A percentile compares a stretch with the other conserved stretches of the same genome.
These are phyloP conservation scores for Entoloma clypeatum DNA, from an alignment of 1,284 basidiomycete species.

Conservation along the genomic window DNA sequence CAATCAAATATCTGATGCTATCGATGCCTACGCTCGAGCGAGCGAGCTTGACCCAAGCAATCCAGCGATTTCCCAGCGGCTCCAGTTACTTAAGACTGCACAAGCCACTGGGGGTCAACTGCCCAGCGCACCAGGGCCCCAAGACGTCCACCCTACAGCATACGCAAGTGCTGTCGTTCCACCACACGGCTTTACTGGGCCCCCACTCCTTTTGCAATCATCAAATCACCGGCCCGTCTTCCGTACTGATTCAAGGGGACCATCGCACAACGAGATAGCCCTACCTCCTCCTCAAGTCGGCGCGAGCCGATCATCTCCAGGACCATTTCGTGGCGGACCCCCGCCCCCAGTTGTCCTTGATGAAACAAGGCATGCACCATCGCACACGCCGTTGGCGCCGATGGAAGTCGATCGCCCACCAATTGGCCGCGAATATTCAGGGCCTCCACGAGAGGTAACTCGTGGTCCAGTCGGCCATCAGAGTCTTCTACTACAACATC, in stretches of 20 bases:
- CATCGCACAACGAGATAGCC: slow-evolving; percentile 53
- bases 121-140: slow-evolving; percentile 82
- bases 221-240: slow-evolving; percentile 53
- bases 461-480: slow-evolving; percentile 52
- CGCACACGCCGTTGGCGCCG: slow-evolving; percentile 71
- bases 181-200: slow-evolving; percentile 59
- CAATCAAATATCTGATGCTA: slow-evolving; percentile 98
- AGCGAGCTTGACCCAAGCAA: slow-evolving; percentile 87
- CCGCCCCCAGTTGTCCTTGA: slow-evolving; percentile 76
- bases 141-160: slow-evolving; percentile 93
- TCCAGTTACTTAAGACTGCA: slow-evolving; percentile 76
- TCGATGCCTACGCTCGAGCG: slow-evolving; percentile 94
- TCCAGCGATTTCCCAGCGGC: slow-evolving; percentile 70
- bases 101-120: slow-evolving; percentile 77
- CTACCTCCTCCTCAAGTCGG: slow-evolving; percentile 55
- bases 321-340: slow-evolving; percentile 73
- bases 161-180: slow-evolving; percentile 76
- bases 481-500: slow-evolving; percentile 60
- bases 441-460: slow-evolving; percentile 40
- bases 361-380: slow-evolving; percentile 57
- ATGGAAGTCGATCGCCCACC: slow-evolving; percentile 81
- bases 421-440: slow-evolving; percentile 49
- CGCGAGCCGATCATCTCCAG: slow-evolving; percentile 49
- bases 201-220: slow-evolving; percentile 57
- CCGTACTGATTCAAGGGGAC: slow-evolving; percentile 62